phyloP scores from a whole-genome alignment of 768 basidiomycete species.

The Rickenella mellea region DNA sequence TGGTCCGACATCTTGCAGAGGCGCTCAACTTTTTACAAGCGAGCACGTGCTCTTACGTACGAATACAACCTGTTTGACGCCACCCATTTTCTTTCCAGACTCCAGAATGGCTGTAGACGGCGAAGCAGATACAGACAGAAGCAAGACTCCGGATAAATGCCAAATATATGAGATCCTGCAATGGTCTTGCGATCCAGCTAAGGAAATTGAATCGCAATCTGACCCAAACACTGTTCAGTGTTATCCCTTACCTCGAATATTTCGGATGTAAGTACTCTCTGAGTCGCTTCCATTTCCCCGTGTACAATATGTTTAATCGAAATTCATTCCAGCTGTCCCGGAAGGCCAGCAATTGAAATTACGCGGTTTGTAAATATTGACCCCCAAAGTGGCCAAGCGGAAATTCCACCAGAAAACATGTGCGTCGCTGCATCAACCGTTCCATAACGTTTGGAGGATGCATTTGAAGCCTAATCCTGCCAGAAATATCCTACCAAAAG shows the following conservation, averaged over 20 bases:
- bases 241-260: conserved; percentile 66
- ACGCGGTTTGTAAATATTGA: conserved; percentile 48
- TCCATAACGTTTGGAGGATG: neutral
- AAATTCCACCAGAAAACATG: conserved; percentile 25
- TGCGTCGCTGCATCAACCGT: neutral
- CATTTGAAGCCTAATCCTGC: neutral
- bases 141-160: conserved; percentile 30
- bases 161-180: conserved; percentile 64
- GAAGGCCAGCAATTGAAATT: conserved; percentile 59
- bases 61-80: conserved; percentile 16
- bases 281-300: conserved; percentile 5
- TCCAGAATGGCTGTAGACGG: conserved; percentile 14
- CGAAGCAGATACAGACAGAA: neutral
- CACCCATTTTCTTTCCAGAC: conserved; percentile 13
- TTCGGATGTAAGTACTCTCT: conserved; percentile 46
- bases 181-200: conserved; percentile 46
- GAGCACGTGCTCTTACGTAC: neutral
- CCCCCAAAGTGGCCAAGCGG: conserved; percentile 36
- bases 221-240: conserved; percentile 42
- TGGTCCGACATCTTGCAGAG: conserved; percentile 3
- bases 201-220: conserved; percentile 12
- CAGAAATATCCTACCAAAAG: conserved; percentile 15
- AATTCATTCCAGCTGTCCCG: conserved; percentile 44
- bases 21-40: neutral
- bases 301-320: neutral